Percentiles rank a stretch among this genome's conserved stretches.
Evolutionary conservation across 768 basidiomycete genomes (phyloP).

Genomic region (Russula sp.): DNA sequence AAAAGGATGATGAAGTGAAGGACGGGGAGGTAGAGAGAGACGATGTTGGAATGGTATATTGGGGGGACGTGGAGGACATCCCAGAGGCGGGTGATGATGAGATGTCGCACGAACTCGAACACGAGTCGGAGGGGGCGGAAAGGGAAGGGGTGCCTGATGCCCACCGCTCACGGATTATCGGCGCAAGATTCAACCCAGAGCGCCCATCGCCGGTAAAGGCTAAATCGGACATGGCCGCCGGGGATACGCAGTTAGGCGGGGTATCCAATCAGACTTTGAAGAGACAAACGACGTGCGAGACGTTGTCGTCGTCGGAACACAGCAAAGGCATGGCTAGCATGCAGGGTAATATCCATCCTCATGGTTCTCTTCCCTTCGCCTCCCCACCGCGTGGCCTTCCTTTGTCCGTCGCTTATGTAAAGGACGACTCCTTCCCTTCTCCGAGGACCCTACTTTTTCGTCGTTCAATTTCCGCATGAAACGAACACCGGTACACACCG

Average conservation of each 20-base stretch:
- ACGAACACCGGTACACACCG: too few species aligned
- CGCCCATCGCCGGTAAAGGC: constrained; percentile 15
- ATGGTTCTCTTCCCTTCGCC: too few species aligned
- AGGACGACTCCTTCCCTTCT: too few species aligned
- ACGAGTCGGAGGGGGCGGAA: constrained; percentile 15
- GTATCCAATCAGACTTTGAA: background rate
- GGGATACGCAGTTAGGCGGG: background rate
- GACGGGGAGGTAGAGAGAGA: constrained; percentile 17
- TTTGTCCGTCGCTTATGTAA: too few species aligned
- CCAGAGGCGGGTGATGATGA: constrained; percentile 5
- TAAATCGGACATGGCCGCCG: background rate
- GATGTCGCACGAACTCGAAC: constrained; percentile 12
- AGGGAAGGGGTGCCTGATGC: constrained; percentile 2
- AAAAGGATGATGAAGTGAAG: constrained; percentile 1
- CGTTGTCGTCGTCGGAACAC: background rate
- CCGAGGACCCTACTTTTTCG: too few species aligned
- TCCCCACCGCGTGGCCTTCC: too few species aligned
- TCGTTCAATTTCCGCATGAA: too few species aligned
- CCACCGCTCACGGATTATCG: constrained; percentile 12
- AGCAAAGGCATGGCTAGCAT: background rate
- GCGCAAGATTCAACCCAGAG: constrained; percentile 22
- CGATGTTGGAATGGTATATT: background rate
- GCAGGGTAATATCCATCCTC: background rate
- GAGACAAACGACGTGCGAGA: too few species aligned
- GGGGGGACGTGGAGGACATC: background rate